Evolutionary conservation across 2,329 filamentous ascomycete species (phyloP).

Genomic region (Purpureocillium lavendulum): DNA sequence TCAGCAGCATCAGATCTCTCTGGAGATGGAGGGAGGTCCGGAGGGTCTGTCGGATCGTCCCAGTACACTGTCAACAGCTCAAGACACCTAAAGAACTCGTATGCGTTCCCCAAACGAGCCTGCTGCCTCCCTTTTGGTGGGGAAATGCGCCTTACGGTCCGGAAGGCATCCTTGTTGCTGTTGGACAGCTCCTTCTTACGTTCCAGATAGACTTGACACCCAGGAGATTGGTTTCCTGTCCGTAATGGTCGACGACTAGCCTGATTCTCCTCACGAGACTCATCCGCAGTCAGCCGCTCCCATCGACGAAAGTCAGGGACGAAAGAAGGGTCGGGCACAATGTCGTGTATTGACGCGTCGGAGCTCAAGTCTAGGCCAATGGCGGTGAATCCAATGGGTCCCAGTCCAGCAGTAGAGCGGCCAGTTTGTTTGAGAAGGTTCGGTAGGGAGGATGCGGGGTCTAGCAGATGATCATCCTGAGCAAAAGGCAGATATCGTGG

Average conservation of each 20-base stretch:
- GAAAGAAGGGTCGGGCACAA: conserved; percentile 45
- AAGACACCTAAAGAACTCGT: conserved; percentile 57
- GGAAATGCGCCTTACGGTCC: conserved; percentile 50
- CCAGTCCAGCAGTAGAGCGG: conserved; percentile 31
- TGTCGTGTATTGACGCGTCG: conserved; percentile 36
- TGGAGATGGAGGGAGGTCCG: conserved; percentile 22
- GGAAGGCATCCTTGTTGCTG: conserved; percentile 50
- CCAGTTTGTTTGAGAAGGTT: conserved; percentile 44
- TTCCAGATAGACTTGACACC: conserved; percentile 49
- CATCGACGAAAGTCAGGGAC: conserved; percentile 46
- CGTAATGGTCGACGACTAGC: conserved; percentile 39
- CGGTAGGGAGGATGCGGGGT: conserved; percentile 31
- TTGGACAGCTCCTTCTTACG: conserved; percentile 48
- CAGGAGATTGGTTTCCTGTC: conserved; percentile 47
- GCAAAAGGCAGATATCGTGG: conserved; percentile 35
- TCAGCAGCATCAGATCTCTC: conserved; percentile 18
- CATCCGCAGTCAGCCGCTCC: conserved; percentile 39
- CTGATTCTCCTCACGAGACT: conserved; percentile 39
- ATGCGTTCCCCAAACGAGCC: conserved; percentile 52
- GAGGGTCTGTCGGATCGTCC: conserved; percentile 47
- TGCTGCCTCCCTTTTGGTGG: conserved; percentile 43
- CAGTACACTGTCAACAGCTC: conserved; percentile 52
- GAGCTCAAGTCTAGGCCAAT: conserved; percentile 47
- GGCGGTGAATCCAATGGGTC: conserved; percentile 43
- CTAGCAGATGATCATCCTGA: conserved; percentile 18